Evolutionary conservation across 106 monocot genomes (phyloP).

Genomic region (Vanilla planifolia): DNA sequence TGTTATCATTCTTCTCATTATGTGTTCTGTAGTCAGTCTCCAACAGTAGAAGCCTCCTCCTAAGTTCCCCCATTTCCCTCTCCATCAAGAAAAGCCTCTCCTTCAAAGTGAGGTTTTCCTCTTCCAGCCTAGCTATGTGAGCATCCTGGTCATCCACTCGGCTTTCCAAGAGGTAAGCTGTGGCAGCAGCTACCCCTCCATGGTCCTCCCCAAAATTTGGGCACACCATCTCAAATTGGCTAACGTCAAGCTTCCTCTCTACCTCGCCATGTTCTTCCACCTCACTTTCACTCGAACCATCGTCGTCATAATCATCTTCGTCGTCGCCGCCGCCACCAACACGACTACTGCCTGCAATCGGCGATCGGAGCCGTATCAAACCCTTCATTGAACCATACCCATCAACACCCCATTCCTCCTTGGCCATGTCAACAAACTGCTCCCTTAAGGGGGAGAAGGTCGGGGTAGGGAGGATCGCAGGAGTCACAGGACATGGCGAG

Average conservation of each 20-base stretch:
- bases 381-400: slow-evolving; percentile 99
- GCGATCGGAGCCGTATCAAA: slow-evolving; percentile 63
- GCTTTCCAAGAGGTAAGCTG: slow-evolving; percentile 27
- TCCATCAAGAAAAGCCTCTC: slow-evolving; percentile 86
- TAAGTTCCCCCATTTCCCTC: slow-evolving; percentile 58
- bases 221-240: slow-evolving; percentile 46
- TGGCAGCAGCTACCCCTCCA: neutral
- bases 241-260: slow-evolving; percentile 59
- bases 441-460: slow-evolving; percentile 79
- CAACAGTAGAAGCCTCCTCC: slow-evolving; percentile 39
- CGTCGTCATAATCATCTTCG: slow-evolving; percentile 35
- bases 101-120: slow-evolving; percentile 83
- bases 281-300: slow-evolving; percentile 64
- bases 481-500: slow-evolving; percentile 92
- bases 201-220: slow-evolving; percentile 14
- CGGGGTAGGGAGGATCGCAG: slow-evolving; percentile 91
- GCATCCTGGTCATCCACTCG: slow-evolving; percentile 61
- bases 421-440: slow-evolving; percentile 93
- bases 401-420: slow-evolving; percentile 99
- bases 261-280: slow-evolving; percentile 69
- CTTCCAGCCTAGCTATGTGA: slow-evolving; percentile 66
- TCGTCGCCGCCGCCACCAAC: slow-evolving; percentile 9
- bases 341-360: slow-evolving; percentile 7
- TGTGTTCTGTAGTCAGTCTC: slow-evolving; percentile 21
- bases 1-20: neutral